phyloP scores from a whole-genome alignment of 2,329 filamentous ascomycete genomes.

The Colletotrichum brevisporum region DNA sequence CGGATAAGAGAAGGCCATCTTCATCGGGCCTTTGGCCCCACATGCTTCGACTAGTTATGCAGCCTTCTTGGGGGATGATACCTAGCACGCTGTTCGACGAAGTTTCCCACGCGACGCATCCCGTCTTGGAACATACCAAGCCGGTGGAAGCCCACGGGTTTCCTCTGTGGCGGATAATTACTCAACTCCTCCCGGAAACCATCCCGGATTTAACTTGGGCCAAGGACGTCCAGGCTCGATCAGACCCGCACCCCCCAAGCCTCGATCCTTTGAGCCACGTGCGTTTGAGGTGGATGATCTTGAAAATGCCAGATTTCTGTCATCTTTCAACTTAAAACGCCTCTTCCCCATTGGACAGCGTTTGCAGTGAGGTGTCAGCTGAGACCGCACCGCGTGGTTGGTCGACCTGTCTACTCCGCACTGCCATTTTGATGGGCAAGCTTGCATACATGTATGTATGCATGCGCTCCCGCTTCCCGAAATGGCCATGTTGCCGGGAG shows the following conservation, averaged over 20 bases:
- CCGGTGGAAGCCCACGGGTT: too few species aligned
- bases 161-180: too few species aligned
- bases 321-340: background rate
- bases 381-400: background rate
- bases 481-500: background rate
- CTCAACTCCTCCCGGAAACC: too few species aligned
- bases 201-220: too few species aligned
- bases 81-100: too few species aligned
- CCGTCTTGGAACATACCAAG: too few species aligned
- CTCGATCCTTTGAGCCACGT: background rate
- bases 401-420: slow-evolving; percentile 10
- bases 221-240: background rate
- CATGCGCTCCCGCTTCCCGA: background rate
- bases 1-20: too few species aligned
- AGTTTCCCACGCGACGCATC: too few species aligned
- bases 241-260: background rate
- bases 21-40: too few species aligned
- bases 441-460: slow-evolving; percentile 4
- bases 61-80: too few species aligned
- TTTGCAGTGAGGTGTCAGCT: background rate
- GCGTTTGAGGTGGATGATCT: background rate
- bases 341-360: background rate
- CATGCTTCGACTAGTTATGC: too few species aligned
- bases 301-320: slow-evolving; percentile 3
- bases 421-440: background rate